Conservation (phyloP, 768 basidiomycete species). For the Clavaria fumosa region DNA sequence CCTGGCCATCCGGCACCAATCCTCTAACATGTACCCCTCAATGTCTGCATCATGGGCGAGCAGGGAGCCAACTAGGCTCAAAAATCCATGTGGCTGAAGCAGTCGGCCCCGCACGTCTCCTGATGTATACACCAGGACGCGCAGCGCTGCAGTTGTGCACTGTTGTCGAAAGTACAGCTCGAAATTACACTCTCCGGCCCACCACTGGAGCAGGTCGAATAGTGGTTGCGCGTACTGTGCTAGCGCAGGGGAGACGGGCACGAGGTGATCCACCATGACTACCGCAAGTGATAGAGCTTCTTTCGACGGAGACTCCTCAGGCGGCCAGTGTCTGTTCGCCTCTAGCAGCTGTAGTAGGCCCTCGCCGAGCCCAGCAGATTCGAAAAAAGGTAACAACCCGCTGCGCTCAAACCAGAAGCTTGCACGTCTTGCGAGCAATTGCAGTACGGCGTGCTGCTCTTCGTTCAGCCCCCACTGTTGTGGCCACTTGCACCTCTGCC, state of each 20-base stretch:
- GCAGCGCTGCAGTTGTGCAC: conserved; percentile 3
- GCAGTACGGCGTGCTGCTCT: not conserved
- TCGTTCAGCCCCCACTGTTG: not conserved
- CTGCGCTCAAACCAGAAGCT: conserved; percentile 5
- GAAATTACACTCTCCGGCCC: not conserved
- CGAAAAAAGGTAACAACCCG: not conserved
- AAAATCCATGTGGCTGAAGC: not conserved
- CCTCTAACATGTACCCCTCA: conserved; percentile 2
- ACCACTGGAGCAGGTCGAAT: not conserved
- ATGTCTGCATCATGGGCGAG: conserved; percentile 1
- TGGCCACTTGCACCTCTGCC: not conserved
- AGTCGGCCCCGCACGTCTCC: not conserved
- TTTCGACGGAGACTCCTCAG: not conserved
- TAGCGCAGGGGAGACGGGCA: not conserved
- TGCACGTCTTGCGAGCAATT: conserved; percentile 4
- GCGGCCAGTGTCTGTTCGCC: too few species aligned
- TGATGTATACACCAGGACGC: not conserved
- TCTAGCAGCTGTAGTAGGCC: not conserved
- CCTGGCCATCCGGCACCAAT: conserved; percentile 4
- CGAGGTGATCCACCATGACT: conserved; percentile 5
- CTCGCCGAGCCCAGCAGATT: conserved; percentile 1
- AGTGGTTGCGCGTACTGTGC: conserved; percentile 1
- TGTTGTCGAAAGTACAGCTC: conserved; percentile 1
- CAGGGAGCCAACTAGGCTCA: not conserved
- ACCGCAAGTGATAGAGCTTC: not conserved